phyloP scores from a whole-genome alignment of 2,329 filamentous ascomycete species.

The Ceratocystis lukuohia region DNA sequence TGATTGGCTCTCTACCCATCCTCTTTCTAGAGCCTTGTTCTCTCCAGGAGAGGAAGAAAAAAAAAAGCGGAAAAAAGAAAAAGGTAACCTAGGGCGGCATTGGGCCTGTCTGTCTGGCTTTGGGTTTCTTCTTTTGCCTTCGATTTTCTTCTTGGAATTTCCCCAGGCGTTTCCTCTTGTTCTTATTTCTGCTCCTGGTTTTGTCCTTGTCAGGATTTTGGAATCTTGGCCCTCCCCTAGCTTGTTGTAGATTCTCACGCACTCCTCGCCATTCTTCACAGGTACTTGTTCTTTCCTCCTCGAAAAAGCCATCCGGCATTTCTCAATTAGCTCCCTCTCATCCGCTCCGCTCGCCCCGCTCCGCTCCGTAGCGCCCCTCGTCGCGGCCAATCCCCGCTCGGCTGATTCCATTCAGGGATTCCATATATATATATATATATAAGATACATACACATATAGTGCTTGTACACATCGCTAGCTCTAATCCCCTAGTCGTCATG shows the following conservation, averaged over 20 bases:
- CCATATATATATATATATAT: too few relatives aligned
- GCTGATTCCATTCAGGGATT: too few relatives aligned
- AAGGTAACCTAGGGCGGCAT: background rate
- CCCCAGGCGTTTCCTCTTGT: background rate
- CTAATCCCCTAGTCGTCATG: background rate
- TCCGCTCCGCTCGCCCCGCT: background rate
- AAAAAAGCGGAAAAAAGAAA: too few relatives aligned
- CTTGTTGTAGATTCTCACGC: background rate
- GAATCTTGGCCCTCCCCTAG: background rate
- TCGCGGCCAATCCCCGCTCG: background rate
- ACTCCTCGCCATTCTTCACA: too few relatives aligned
- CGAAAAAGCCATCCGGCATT: too few relatives aligned
- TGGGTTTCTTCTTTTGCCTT: slow-evolving; percentile 3
- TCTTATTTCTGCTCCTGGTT: background rate
- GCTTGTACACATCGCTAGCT: background rate
- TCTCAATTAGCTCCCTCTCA: background rate
- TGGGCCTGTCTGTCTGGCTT: background rate
- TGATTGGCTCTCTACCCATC: background rate
- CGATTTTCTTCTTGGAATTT: background rate
- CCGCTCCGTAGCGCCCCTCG: background rate
- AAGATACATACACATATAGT: too few relatives aligned
- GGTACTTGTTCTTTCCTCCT: too few relatives aligned
- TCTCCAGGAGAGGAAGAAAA: background rate
- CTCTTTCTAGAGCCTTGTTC: background rate
- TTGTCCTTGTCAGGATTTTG: background rate